A percentile compares a stretch with the other conserved stretches of the same genome.
phyloP scores from a whole-genome alignment of 1,284 basidiomycete species.

The Rhodotorula sp. region DNA sequence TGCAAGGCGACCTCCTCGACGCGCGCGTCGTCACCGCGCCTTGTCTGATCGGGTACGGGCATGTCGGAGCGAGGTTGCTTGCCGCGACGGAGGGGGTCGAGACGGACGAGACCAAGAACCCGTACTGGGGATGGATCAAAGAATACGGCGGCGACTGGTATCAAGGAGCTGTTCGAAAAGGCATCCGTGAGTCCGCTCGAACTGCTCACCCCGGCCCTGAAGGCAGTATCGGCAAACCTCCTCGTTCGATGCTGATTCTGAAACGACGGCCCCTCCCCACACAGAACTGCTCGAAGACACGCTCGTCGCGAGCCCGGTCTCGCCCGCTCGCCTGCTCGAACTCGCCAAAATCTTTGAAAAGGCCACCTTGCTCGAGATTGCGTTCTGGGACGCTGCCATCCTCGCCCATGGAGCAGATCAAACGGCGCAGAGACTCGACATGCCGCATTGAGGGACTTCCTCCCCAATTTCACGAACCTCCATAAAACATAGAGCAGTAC shows the following conservation, averaged over 20 bases:
- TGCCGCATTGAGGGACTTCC: too few species aligned
- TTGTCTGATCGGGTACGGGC: slow-evolving; percentile 90
- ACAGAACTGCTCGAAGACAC: slow-evolving; percentile 63
- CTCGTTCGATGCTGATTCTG: background rate
- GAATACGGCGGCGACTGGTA: slow-evolving; percentile 67
- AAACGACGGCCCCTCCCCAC: background rate
- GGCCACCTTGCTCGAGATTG: slow-evolving; percentile 74
- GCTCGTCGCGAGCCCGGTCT: slow-evolving; percentile 65
- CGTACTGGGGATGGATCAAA: slow-evolving; percentile 55
- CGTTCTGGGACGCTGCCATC: slow-evolving; percentile 86
- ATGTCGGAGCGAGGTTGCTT: slow-evolving; percentile 72
- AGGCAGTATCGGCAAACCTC: too few species aligned
- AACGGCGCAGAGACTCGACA: too few species aligned
- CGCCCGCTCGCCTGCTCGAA: slow-evolving; percentile 60
- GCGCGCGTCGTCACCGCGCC: slow-evolving; percentile 77
- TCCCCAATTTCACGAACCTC: too few species aligned
- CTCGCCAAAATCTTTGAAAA: slow-evolving; percentile 74
- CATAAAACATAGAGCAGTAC: too few species aligned
- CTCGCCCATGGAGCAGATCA: background rate
- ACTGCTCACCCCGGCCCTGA: too few species aligned
- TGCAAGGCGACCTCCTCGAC: slow-evolving; percentile 69
- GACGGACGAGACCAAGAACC: slow-evolving; percentile 63
- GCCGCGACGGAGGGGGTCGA: slow-evolving; percentile 53
- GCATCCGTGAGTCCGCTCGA: slow-evolving; percentile 4
- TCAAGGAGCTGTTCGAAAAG: slow-evolving; percentile 50